Evolutionary conservation across 2,329 filamentous ascomycete genomes (phyloP), one percentile per base, ranked within the genome.

Genomic region (Colletotrichum sansevieriae): DNA sequence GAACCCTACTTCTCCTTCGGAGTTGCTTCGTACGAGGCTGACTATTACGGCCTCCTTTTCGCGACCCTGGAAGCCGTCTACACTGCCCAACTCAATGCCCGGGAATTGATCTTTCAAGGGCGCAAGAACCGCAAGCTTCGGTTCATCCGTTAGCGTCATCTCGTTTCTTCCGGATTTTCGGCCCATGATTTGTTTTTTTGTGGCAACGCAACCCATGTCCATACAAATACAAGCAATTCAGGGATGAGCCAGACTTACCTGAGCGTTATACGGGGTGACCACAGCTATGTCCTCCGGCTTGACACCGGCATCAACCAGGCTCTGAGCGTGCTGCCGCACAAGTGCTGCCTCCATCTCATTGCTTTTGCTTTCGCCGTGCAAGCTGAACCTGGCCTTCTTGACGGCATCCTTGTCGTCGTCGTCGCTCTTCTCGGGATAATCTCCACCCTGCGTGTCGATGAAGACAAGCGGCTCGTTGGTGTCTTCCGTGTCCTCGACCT

Each of bases 1-100:
- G 76, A 99, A 99, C 10, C 96, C 96, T 13, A 98, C 95, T 78
- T 98, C 94, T 58, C 91, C 89, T 56, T 94, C 88, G 6, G 89
- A 73, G 77, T 99, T 99, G 80, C 95, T 98, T 72, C 96, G 87
- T 65, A 99, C 96, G n/a, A 98, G 86, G 78, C 92, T 97, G 59
- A 99, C 91, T 44, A 99, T 87, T 15, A 99, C 91, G 2, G 93
- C 96, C 79, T 99, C 96, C 80, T 99, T 99, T 80, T 99, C 96
- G 18, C 96, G 89, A 39, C 96, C 96, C 79, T 99, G 96, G 78
- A 99, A 99, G 2, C 95, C 96, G 79, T 99, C 96, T 2, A 99
- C 93, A 74, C 94, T 97, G 39, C 96, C 96, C n/a, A 99, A 85
- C 79, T 99, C 96, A 58, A 99, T 89, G 12, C 92, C 94, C 0